These are phyloP conservation scores for Venturia carpophila DNA, from an alignment of 2,329 filamentous ascomycete species.

Conservation along the genomic window DNA sequence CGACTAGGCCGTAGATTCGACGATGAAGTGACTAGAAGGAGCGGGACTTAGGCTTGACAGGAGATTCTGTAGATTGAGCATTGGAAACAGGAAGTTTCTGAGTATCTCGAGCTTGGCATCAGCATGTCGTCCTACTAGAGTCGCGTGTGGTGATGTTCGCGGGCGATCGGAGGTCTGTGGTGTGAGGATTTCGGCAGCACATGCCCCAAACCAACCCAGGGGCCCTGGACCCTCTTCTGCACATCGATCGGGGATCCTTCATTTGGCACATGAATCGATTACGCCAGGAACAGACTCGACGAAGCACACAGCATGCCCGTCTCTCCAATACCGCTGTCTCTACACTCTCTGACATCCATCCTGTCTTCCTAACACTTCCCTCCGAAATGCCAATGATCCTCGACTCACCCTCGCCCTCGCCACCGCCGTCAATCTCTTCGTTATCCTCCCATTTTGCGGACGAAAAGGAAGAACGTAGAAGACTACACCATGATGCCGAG, in stretches of 20 bases:
- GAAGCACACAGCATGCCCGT: background rate
- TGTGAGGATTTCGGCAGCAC: background rate
- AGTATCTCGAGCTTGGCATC: background rate
- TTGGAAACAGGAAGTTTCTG: too few species aligned
- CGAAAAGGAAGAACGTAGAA: conserved; percentile 39
- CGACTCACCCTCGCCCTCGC: conserved; percentile 16
- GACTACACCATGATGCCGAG: conserved; percentile 58
- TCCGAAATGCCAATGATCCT: conserved; percentile 11
- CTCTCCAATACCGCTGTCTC: background rate
- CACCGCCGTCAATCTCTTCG: background rate
- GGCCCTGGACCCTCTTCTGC: background rate
- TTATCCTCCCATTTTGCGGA: conserved; percentile 20
- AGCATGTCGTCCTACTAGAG: background rate
- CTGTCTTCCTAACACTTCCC: background rate
- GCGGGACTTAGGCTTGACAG: too few species aligned
- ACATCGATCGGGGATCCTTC: background rate
- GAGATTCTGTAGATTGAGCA: too few species aligned
- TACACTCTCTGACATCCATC: background rate
- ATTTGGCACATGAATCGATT: conserved; percentile 9
- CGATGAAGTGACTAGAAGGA: too few species aligned
- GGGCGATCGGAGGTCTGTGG: background rate
- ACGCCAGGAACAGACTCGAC: background rate
- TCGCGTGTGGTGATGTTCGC: background rate
- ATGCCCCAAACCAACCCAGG: background rate
- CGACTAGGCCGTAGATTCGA: too few species aligned